Evolutionary conservation across 1,284 basidiomycete genomes (phyloP).

Genomic region (Moniliophthora roreri): DNA sequence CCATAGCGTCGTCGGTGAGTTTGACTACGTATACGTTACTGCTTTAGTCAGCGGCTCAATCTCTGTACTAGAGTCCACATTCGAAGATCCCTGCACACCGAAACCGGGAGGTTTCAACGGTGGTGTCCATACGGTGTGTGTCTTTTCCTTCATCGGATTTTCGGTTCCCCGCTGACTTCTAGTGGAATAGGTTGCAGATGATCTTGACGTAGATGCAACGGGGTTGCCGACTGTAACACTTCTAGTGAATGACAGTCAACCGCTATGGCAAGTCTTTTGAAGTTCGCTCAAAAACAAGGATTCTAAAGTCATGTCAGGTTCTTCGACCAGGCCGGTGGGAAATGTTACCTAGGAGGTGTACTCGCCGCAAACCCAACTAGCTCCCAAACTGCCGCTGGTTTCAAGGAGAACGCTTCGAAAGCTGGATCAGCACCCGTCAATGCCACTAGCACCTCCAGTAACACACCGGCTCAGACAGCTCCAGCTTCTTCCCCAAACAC

Average conservation of each 20-base stretch:
- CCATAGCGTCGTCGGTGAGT: constrained; percentile 37
- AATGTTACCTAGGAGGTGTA: constrained; percentile 8
- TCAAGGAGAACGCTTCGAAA: constrained; percentile 7
- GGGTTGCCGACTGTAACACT: constrained; percentile 3
- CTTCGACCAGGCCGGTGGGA: constrained; percentile 7
- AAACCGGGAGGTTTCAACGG: constrained; percentile 31
- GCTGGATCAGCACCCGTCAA: background rate
- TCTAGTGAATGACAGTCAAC: background rate
- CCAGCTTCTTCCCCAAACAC: background rate
- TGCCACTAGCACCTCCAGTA: background rate
- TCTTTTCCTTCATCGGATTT: background rate
- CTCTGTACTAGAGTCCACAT: constrained; percentile 28
- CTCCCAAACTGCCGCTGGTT: constrained; percentile 4
- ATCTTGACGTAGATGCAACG: constrained; percentile 21
- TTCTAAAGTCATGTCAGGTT: background rate
- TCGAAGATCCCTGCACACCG: constrained; percentile 32
- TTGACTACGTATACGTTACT: background rate
- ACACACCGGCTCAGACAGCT: background rate
- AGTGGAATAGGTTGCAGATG: constrained; percentile 32
- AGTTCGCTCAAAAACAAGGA: background rate
- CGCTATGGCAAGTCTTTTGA: background rate
- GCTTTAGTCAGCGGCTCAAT: background rate
- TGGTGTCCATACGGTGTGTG: constrained; percentile 29
- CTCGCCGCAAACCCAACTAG: constrained; percentile 4
- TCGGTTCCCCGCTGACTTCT: background rate